Percentiles rank a stretch among this genome's conserved stretches.
Conservation (phyloP, 2,329 filamentous ascomycete species). For the Didymella pinodella region DNA sequence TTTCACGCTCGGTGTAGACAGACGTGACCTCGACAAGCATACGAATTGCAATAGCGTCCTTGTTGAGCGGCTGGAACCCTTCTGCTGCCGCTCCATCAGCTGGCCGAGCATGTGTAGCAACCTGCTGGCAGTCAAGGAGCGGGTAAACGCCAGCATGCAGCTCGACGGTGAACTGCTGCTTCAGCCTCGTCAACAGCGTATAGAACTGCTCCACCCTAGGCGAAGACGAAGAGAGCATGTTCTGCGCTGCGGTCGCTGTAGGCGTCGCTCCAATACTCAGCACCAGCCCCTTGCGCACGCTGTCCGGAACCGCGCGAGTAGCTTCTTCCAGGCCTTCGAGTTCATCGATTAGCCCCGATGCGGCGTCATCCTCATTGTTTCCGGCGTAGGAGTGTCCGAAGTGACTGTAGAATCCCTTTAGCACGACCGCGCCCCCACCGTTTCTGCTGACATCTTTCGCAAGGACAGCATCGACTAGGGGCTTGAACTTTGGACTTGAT, state of each 20-base stretch:
- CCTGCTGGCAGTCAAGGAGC: constrained; percentile 78
- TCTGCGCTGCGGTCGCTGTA: constrained; percentile 72
- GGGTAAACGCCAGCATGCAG: constrained; percentile 81
- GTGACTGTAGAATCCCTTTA: constrained; percentile 76
- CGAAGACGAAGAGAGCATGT: constrained; percentile 56
- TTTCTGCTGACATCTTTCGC: constrained; percentile 19
- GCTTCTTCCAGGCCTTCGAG: constrained; percentile 63
- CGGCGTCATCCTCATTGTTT: constrained; percentile 64
- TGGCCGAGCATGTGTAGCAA: constrained; percentile 72
- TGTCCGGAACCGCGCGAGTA: constrained; percentile 50
- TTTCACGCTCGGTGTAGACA: constrained; percentile 61
- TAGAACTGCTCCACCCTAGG: constrained; percentile 53
- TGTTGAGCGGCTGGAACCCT: constrained; percentile 52
- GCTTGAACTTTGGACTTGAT: constrained; percentile 55
- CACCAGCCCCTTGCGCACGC: constrained; percentile 51
- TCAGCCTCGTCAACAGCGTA: constrained; percentile 50
- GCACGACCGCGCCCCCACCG: constrained; percentile 25
- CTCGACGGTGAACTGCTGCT: constrained; percentile 60
- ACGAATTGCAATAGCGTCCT: constrained; percentile 69
- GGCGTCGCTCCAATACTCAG: constrained; percentile 81
- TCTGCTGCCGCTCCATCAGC: constrained; percentile 25
- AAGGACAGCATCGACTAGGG: constrained; percentile 60
- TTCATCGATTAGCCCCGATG: constrained; percentile 67
- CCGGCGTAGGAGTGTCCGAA: constrained; percentile 74
- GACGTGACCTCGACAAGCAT: constrained; percentile 76